Evolutionary conservation across 2,329 filamentous ascomycete genomes (phyloP).

Genomic region (Stagonosporopsis vannaccii): DNA sequence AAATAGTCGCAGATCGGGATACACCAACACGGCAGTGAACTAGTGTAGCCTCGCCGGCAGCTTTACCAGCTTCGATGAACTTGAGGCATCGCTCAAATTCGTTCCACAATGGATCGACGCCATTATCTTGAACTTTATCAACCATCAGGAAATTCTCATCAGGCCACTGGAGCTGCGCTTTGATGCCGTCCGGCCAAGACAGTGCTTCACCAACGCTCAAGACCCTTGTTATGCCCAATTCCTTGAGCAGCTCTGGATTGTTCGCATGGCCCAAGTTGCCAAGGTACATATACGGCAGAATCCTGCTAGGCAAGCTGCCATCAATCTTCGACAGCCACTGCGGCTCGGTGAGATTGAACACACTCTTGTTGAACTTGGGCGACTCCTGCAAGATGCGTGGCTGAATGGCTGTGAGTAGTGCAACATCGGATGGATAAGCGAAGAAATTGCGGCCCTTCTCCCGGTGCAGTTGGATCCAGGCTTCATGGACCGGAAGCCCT

Average conservation of each 20-base stretch:
- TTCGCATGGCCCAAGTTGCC: constrained; percentile 94
- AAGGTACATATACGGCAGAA: constrained; percentile 94
- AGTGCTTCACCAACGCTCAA: constrained; percentile 91
- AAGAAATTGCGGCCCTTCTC: constrained; percentile 91
- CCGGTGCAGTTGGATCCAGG: constrained; percentile 86
- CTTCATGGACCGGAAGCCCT: constrained; percentile 78
- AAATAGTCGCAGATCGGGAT: constrained; percentile 93
- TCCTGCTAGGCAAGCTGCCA: constrained; percentile 86
- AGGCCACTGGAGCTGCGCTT: constrained; percentile 69
- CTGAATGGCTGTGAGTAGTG: constrained; percentile 78
- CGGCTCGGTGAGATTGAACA: constrained; percentile 69
- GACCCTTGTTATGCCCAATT: constrained; percentile 84
- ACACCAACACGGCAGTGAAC: constrained; percentile 98
- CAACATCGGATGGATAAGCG: constrained; percentile 89
- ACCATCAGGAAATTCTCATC: constrained; percentile 80
- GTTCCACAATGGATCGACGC: constrained; percentile 86
- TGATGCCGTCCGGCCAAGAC: constrained; percentile 76
- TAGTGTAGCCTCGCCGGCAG: constrained; percentile 80
- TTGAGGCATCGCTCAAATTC: constrained; percentile 86
- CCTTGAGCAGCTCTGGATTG: constrained; percentile 81
- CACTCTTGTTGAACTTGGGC: constrained; percentile 60
- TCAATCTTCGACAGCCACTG: constrained; percentile 84
- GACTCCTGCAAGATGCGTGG: constrained; percentile 77
- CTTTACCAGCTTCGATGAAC: constrained; percentile 87
- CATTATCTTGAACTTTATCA: constrained; percentile 92